Conservation (phyloP, 2,329 filamentous ascomycete species). For the Metarhizium brunneum region DNA sequence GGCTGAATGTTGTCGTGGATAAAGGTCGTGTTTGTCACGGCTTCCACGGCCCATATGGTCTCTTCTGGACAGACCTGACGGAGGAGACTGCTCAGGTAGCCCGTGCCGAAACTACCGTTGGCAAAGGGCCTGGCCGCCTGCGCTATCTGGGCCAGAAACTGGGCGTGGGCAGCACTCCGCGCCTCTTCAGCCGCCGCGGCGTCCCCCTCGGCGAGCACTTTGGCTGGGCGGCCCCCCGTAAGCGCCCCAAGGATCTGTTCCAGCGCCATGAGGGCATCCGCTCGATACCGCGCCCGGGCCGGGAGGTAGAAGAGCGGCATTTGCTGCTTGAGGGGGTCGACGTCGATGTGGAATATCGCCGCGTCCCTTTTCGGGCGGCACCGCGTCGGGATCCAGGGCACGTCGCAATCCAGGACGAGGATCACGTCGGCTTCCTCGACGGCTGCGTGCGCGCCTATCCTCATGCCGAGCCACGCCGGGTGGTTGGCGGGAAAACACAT, state of each 20-base stretch:
- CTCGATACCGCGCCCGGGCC: conserved; percentile 55
- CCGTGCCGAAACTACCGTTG: conserved; percentile 42
- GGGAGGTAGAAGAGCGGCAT: conserved; percentile 67
- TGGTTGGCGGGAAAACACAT: conserved; percentile 72
- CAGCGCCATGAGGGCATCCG: conserved; percentile 55
- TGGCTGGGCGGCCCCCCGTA: conserved; percentile 31
- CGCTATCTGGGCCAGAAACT: conserved; percentile 51
- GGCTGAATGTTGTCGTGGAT: conserved; percentile 65
- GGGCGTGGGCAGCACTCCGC: conserved; percentile 46
- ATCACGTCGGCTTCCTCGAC: conserved; percentile 61
- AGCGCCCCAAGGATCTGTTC: conserved; percentile 61
- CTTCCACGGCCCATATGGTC: conserved; percentile 69
- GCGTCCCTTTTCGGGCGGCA: conserved; percentile 44
- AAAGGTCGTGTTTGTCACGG: conserved; percentile 61
- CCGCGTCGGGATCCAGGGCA: conserved; percentile 85
- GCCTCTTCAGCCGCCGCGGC: conserved; percentile 24
- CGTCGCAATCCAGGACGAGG: conserved; percentile 78
- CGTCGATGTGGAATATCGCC: conserved; percentile 54
- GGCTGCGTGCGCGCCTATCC: conserved; percentile 14
- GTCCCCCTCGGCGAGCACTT: conserved; percentile 23
- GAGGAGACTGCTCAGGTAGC: conserved; percentile 24
- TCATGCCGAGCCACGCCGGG: conserved; percentile 57
- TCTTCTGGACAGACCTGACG: conserved; percentile 26
- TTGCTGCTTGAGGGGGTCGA: conserved; percentile 59
- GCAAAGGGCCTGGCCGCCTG: conserved; percentile 45